Percentiles rank a stretch among this genome's conserved stretches.
Evolutionary conservation across 2,329 filamentous ascomycete species (phyloP).

Genomic region (Trichoderma hamatum): DNA sequence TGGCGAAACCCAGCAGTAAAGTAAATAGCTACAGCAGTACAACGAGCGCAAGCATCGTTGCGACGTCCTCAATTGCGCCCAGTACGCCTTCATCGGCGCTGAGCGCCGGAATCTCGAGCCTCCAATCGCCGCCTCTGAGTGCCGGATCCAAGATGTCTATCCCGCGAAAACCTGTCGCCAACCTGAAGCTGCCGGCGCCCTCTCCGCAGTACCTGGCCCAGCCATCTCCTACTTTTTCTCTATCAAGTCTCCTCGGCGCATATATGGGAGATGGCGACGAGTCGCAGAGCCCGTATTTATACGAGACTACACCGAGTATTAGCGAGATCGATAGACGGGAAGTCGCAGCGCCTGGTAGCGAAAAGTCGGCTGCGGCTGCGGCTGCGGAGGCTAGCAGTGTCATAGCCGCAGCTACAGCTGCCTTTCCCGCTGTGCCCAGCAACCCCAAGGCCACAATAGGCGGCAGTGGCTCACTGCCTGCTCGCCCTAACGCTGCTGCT

Average conservation of each 20-base stretch:
- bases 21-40: conserved; percentile 7
- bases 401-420: neutral
- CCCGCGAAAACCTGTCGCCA: conserved; percentile 42
- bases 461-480: conserved; percentile 27
- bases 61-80: conserved; percentile 31
- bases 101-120: neutral
- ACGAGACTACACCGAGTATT: conserved; percentile 27
- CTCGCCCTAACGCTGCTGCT: neutral
- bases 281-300: conserved; percentile 37
- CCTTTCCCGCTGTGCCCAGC: neutral
- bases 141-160: conserved; percentile 40
- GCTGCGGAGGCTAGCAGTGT: neutral
- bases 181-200: conserved; percentile 27
- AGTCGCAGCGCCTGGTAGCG: conserved; percentile 5
- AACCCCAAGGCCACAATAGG: neutral
- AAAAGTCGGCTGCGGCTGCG: neutral
- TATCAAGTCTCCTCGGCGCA: conserved; percentile 59
- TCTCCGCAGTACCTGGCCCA: conserved; percentile 33
- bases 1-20: conserved; percentile 31
- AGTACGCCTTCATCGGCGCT: conserved; percentile 9
- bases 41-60: conserved; percentile 19
- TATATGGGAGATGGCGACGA: conserved; percentile 55
- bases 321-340: neutral
- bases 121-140: conserved; percentile 16
- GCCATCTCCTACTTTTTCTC: conserved; percentile 51